These are phyloP conservation scores for Oxytropis ochrocephala DNA, from an alignment of 306 rosid species.

Conservation along the genomic window DNA sequence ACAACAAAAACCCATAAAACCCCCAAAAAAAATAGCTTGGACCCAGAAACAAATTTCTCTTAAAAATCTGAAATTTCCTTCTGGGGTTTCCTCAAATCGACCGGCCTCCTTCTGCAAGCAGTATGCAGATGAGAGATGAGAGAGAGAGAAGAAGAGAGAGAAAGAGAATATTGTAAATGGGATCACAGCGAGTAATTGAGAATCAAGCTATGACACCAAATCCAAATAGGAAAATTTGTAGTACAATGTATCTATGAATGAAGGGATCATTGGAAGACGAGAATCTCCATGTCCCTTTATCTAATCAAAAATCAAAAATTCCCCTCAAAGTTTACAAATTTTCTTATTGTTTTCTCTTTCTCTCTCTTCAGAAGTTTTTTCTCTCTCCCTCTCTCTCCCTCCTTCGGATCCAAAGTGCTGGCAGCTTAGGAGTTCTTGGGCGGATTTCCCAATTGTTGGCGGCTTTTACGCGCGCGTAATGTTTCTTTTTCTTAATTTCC, in stretches of 20 bases:
- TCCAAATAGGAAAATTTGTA: slow-evolving; percentile 27
- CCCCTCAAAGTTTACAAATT: slow-evolving; percentile 4
- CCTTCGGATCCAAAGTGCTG: slow-evolving; percentile 33
- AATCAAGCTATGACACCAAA: slow-evolving; percentile 35
- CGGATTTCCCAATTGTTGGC: slow-evolving; percentile 57
- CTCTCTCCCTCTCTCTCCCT: no score
- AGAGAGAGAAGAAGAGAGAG: slow-evolving; percentile 4
- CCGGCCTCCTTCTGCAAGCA: slow-evolving; percentile 13
- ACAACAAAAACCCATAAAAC: slow-evolving; percentile 32
- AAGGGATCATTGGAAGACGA: slow-evolving; percentile 50
- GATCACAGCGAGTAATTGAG: slow-evolving; percentile 25
- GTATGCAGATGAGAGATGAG: slow-evolving; percentile 13
- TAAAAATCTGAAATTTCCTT: slow-evolving; percentile 13
- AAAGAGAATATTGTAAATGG: slow-evolving; percentile 20
- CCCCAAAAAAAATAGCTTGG: slow-evolving; percentile 1
- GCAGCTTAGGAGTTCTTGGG: slow-evolving; percentile 35
- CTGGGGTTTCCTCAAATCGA: slow-evolving; percentile 16
- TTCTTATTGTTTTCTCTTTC: background rate
- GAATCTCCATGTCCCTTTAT: slow-evolving; percentile 26
- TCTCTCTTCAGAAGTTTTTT: no score
- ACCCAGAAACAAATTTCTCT: slow-evolving; percentile 14
- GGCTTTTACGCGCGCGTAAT: slow-evolving; percentile 41
- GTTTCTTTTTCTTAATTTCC: background rate
- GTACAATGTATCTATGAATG: background rate
- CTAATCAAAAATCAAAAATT: background rate